These are phyloP conservation scores for Apiotrichum siamense DNA, from an alignment of 1,284 basidiomycete genomes.

Conservation along the genomic window DNA sequence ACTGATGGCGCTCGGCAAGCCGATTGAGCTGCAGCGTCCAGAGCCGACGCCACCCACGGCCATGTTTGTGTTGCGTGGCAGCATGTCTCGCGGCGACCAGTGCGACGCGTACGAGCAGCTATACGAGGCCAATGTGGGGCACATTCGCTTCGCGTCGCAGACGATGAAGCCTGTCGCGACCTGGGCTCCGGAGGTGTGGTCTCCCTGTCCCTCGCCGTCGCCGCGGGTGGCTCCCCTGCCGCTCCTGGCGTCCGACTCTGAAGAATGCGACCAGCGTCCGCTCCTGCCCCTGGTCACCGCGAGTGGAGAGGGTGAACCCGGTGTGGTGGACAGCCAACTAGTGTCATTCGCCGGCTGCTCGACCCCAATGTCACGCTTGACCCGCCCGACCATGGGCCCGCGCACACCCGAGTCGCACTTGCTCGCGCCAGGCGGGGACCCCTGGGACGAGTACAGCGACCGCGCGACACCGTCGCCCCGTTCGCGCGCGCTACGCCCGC, in stretches of 20 bases:
- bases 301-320: too few relatives aligned
- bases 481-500: slow-evolving; percentile 5
- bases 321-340: too few relatives aligned
- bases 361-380: not conserved
- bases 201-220: slow-evolving; percentile 4
- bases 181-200: slow-evolving; percentile 7
- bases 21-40: not conserved
- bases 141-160: slow-evolving; percentile 2
- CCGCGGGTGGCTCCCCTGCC: not conserved
- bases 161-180: not conserved
- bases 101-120: slow-evolving; percentile 6
- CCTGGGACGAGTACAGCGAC: slow-evolving; percentile 21
- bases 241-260: not conserved
- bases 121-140: not conserved
- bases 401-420: not conserved
- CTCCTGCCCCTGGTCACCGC: too few relatives aligned
- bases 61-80: slow-evolving; percentile 6
- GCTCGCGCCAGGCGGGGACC: slow-evolving; percentile 9
- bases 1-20: not conserved
- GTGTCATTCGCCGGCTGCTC: not conserved
- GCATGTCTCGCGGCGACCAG: not conserved
- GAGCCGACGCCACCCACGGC: not conserved
- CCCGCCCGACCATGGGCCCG: not conserved
- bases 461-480: slow-evolving; percentile 16
- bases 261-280: too few relatives aligned